These are phyloP conservation scores for Stylosanthes scabra DNA, from an alignment of 331 rosid species.

Conservation along the genomic window DNA sequence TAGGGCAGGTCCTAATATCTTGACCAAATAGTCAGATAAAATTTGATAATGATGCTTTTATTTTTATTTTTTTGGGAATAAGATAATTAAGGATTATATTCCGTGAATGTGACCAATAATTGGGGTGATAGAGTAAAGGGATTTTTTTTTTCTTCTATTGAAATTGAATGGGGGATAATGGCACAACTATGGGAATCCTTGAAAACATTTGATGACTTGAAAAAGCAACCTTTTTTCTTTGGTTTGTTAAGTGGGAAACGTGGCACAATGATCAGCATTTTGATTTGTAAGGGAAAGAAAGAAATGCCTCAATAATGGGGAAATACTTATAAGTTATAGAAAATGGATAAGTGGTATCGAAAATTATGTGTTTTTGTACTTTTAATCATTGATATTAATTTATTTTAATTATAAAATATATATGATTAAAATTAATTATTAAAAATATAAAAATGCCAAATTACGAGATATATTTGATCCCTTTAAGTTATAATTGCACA, in stretches of 20 bases:
- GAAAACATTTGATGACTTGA: slow-evolving; percentile 41
- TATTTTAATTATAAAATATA: no score
- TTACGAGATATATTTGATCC: no score
- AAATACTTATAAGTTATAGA: no score
- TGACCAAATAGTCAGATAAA: no score
- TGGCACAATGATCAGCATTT: slow-evolving; percentile 41
- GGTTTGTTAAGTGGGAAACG: slow-evolving; percentile 50
- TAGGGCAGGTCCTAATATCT: no score
- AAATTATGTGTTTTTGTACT: no score
- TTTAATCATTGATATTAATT: no score
- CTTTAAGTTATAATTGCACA: slow-evolving; percentile 6
- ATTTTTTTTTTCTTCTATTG: not conserved
- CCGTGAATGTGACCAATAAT: slow-evolving; percentile 36
- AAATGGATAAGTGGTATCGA: no score
- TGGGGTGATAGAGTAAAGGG: not conserved
- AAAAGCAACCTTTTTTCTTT: slow-evolving; percentile 43
- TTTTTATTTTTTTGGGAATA: not conserved
- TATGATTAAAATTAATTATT: no score
- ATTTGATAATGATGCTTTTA: not conserved
- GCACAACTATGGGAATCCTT: slow-evolving; percentile 25
- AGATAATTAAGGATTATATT: not conserved
- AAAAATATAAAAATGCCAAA: no score
- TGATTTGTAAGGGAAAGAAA: not conserved
- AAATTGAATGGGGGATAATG: slow-evolving; percentile 44
- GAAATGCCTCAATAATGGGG: slow-evolving; percentile 31